Evolutionary conservation across 805 yeast genomes (phyloP), one percentile per base, ranked within the genome.

Genomic region (Peterozyma toletana): DNA sequence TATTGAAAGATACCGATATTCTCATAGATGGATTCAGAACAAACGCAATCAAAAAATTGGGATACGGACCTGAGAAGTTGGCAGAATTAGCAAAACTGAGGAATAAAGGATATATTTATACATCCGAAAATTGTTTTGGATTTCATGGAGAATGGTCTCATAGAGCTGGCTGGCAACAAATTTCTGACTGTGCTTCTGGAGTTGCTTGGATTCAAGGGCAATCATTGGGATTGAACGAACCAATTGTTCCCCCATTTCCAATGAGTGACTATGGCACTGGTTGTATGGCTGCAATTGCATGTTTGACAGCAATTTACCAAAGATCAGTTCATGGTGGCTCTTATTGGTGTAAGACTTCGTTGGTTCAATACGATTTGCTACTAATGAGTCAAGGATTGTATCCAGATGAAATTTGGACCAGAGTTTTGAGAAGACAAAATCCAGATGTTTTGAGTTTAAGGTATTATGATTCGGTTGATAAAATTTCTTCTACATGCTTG

Each of bases 121-220:
- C 27, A 21, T 21, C 27, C 4, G 27, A 21, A 21, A 21, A 21
- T 7, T 21, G 27, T 21, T 21, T 21, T 21, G 67, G 67, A 5
- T 61, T 55, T 40, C 47, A 48, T 33, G 67, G 66, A 15, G 59
- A 54, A 29, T 62, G 62, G 57, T 14, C 53, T 9, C 52, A 49
- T n/a, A 46, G 67, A 14, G 50, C 67, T 10, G 67, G 67, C 9
- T 62, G 67, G 67, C 67, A 62, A 48, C 67, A 62, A 46, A 62
- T 62, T 43, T 60, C 65, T 16, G 67, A 62, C 46, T 59, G 63
- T 50, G 59, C 51, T 18, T 50, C 60, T 30, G 67, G 67, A 2
- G 59, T 62, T 30, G 64, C 66, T 2, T 62, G 59, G 59, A 44
- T 48, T 7, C 66, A 62, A 38, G 67, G 67, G 13, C 31, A 43